phyloP scores from a whole-genome alignment of 768 basidiomycete species.

The Fomitopsis serialis region DNA sequence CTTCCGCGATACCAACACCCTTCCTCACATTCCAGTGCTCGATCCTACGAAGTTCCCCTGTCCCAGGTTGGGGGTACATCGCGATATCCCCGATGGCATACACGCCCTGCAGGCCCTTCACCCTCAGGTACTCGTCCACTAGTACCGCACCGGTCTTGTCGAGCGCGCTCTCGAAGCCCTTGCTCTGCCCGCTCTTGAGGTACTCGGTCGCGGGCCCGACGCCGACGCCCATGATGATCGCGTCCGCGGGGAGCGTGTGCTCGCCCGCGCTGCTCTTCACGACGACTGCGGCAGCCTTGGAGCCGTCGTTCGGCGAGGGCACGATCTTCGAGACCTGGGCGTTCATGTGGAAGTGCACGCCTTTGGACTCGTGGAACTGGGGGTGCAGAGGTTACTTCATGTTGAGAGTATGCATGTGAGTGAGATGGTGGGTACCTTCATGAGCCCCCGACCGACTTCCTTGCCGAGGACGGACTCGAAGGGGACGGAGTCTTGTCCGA shows the following conservation, averaged over 20 bases:
- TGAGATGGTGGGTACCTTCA: conserved; percentile 46
- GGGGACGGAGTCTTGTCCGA: conserved; percentile 78
- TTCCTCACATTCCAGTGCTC: conserved; percentile 86
- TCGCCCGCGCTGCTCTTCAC: conserved; percentile 49
- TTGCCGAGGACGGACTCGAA: conserved; percentile 80
- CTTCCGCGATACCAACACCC: background rate
- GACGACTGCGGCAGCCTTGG: conserved; percentile 18
- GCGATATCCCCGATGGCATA: conserved; percentile 85
- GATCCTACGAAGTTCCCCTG: conserved; percentile 52
- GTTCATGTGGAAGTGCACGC: conserved; percentile 80
- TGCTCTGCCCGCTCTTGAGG: conserved; percentile 50
- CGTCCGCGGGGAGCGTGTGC: conserved; percentile 61
- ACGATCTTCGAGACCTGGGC: conserved; percentile 61
- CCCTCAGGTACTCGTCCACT: conserved; percentile 70
- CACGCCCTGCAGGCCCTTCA: conserved; percentile 45
- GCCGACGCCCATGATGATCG: conserved; percentile 83
- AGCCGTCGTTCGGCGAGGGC: conserved; percentile 16
- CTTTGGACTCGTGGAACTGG: conserved; percentile 76
- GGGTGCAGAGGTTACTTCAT: too few relatives aligned
- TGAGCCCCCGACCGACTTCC: conserved; percentile 70
- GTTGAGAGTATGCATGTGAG: background rate
- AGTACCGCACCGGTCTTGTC: conserved; percentile 75
- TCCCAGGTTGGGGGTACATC: conserved; percentile 57
- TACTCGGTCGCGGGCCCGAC: conserved; percentile 80
- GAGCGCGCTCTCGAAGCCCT: conserved; percentile 45